Evolutionary conservation across 73 alveolate species (phyloP).

Genomic region (Symbiodinium pilosum): DNA sequence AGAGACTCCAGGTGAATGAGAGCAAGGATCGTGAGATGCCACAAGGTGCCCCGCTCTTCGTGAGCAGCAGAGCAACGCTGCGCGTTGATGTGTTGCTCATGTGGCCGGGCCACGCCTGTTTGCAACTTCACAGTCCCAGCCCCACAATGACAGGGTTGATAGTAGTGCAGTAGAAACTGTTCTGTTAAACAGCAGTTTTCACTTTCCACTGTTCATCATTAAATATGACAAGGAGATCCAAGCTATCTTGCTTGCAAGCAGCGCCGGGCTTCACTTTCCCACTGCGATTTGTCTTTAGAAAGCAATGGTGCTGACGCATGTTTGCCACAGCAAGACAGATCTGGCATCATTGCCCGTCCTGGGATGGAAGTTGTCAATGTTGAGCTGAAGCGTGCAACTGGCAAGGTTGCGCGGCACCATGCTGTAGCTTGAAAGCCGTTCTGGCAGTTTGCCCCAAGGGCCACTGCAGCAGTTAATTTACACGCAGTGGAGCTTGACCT

Average conservation of each 20-base stretch:
- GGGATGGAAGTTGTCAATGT: no score
- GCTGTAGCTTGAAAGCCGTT: neutral
- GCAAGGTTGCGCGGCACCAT: neutral
- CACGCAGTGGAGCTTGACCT: neutral
- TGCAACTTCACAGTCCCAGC: no score
- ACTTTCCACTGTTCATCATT: no score
- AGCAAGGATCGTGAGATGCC: neutral
- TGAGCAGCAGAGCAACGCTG: neutral
- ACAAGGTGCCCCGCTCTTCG: neutral
- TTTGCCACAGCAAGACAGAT: neutral
- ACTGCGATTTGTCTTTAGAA: neutral
- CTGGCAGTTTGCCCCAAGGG: slow-evolving; percentile 9
- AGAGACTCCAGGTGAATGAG: neutral
- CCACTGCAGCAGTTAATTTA: neutral
- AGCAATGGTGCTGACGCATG: slow-evolving; percentile 7
- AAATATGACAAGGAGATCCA: no score
- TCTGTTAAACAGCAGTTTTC: no score
- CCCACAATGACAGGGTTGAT: no score
- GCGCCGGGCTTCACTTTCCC: neutral
- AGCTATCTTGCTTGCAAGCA: neutral
- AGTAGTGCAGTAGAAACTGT: no score
- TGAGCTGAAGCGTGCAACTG: neutral
- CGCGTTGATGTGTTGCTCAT: neutral
- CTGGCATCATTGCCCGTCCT: neutral
- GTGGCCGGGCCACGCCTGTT: neutral